Conservation (phyloP, 768 basidiomycete genomes). For the Hypholoma fasciculare region DNA sequence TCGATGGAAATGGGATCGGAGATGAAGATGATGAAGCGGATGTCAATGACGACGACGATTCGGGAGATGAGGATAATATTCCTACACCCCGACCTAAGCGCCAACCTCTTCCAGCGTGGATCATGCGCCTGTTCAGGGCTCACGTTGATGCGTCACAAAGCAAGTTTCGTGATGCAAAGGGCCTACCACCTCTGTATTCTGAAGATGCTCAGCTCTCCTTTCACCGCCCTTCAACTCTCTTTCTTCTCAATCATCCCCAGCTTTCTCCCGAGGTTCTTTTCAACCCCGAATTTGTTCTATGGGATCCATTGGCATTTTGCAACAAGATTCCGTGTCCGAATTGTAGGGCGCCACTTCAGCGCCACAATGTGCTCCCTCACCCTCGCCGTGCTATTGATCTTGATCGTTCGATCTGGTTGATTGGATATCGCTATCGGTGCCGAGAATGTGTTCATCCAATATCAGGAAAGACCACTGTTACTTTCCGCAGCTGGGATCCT, state of each 20-base stretch:
- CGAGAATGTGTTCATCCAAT: neutral
- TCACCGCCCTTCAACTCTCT: neutral
- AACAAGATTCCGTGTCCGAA: constrained; percentile 7
- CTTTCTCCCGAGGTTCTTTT: neutral
- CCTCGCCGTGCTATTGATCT: constrained; percentile 7
- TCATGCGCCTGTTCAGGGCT: neutral
- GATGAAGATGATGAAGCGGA: neutral
- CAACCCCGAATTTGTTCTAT: constrained; percentile 9
- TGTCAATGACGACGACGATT: constrained; percentile 4
- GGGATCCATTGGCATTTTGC: constrained; percentile 9
- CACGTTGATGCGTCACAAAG: neutral
- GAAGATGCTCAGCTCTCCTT: neutral
- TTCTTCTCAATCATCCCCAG: neutral
- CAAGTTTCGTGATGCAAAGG: neutral
- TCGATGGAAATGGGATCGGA: constrained; percentile 1
- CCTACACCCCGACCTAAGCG: neutral
- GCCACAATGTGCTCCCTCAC: neutral
- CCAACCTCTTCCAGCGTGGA: neutral
- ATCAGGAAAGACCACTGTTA: constrained; percentile 15
- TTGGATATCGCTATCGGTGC: constrained; percentile 11
- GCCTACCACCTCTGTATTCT: constrained; percentile 3
- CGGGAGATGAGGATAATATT: neutral
- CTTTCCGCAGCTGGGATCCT: constrained; percentile 26
- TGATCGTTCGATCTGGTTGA: neutral
- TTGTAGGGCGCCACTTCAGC: neutral